Base-by-base conservation (phyloP, 1,139 yeast genomes). In the Taphrina populina region DNA sequence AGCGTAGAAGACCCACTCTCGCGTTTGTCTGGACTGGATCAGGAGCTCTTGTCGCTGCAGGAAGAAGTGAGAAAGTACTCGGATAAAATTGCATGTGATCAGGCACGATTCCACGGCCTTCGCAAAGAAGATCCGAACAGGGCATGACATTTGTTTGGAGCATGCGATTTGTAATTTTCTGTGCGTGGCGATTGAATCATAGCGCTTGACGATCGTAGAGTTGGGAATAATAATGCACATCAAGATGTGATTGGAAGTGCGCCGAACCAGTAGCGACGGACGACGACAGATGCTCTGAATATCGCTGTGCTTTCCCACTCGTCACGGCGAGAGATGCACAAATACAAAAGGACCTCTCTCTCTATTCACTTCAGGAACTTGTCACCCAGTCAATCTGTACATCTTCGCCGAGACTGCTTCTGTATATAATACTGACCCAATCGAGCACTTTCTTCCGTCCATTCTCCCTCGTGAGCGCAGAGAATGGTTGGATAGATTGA, bases 381-480 rank as follows among this genome's bases (percentile, higher is more conserved):
- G 40, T n/a, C 10, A 49, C 39, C 54, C 54, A 49, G 19, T 49
- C 54, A 39, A 49, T 32, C 17, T 49, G 39, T n/a, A 49, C 21
- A 4, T 36, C 44, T 15, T 30, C 24, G 20, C 36, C 36, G 4
- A 15, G 13, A 8, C 24, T 23, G 17, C 24, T 39, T n/a, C 32
- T 32, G 27, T 49, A 49, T 13, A 49, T 15, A 15, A 49, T 7
- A 13, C 45, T 49, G 10, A 20, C 7, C 54, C 54, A 49, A 23
- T 23, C 15, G 21, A 39, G 20, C 8, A 11, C n/a, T 24, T 20
- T 17, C 13, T 17, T 23, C 8, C 11, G 6, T 4, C 52, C 52
- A 5, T 32, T 27, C 7, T 19, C 8, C 11, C 11, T 6, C 10
- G 35, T 33, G 5, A 10, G 10, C 15, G 29, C 32, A 11, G 29